Conservation (phyloP, 2,329 filamentous ascomycete genomes). For the Harringtonia lauricola region DNA sequence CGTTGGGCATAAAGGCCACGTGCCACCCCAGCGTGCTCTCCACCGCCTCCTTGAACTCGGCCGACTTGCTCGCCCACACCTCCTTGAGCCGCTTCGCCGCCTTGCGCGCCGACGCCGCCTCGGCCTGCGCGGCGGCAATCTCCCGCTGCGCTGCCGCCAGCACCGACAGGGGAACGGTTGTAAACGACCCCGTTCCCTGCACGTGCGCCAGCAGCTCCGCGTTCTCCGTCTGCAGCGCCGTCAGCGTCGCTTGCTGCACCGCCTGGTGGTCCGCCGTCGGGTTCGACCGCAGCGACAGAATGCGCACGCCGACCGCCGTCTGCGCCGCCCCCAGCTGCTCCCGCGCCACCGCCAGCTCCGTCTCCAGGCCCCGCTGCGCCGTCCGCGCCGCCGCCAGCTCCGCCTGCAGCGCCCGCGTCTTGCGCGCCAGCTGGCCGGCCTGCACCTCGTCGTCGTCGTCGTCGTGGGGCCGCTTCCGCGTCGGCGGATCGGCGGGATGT, state of each 20-base stretch:
- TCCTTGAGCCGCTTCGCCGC: slow-evolving; percentile 77
- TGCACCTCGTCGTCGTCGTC: slow-evolving; percentile 41
- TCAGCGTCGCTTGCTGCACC: slow-evolving; percentile 71
- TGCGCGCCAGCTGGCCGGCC: slow-evolving; percentile 72
- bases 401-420: slow-evolving; percentile 77
- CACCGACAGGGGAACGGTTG: slow-evolving; percentile 64
- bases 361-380: slow-evolving; percentile 57
- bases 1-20: slow-evolving; percentile 92
- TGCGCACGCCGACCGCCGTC: slow-evolving; percentile 62
- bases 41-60: slow-evolving; percentile 92
- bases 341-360: slow-evolving; percentile 60
- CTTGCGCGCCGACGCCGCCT: slow-evolving; percentile 67
- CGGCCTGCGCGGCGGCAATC: slow-evolving; percentile 57
- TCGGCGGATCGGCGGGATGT: too few species aligned
- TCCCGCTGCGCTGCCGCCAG: slow-evolving; percentile 67
- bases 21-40: slow-evolving; percentile 89
- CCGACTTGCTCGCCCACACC: slow-evolving; percentile 76
- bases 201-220: slow-evolving; percentile 68
- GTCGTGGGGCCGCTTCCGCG: slow-evolving; percentile 47
- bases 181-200: slow-evolving; percentile 31
- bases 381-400: slow-evolving; percentile 61
- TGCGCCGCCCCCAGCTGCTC: slow-evolving; percentile 60
- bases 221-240: slow-evolving; percentile 73
- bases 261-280: slow-evolving; percentile 79
- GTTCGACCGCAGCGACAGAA: slow-evolving; percentile 83